Percentiles rank a stretch among this genome's conserved stretches.
phyloP scores from a whole-genome alignment of 495 filamentous ascomycete species.

The Apiosordaria backusii region DNA sequence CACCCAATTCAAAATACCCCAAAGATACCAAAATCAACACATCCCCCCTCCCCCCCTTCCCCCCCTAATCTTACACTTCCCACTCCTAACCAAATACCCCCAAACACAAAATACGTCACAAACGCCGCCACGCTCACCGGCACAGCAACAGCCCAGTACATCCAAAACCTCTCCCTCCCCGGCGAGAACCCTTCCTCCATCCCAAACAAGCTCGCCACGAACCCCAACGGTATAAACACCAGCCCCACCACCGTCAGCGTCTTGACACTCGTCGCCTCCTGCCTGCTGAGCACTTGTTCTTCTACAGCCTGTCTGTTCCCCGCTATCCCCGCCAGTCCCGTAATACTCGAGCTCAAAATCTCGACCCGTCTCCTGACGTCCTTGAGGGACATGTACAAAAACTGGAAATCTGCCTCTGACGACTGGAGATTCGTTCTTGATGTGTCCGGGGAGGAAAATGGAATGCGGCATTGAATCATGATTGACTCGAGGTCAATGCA shows the following conservation, averaged over 20 bases:
- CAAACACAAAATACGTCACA: background rate
- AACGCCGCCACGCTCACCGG: background rate
- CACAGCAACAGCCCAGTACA: background rate
- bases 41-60: background rate
- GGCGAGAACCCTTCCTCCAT: background rate
- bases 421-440: background rate
- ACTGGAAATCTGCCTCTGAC: background rate
- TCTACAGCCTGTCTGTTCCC: constrained; percentile 1
- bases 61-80: background rate
- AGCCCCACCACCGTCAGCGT: background rate
- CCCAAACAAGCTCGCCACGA: background rate
- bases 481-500: background rate
- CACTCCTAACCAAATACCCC: background rate
- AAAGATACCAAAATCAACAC: background rate
- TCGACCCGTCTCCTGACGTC: background rate
- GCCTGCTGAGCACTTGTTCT: background rate
- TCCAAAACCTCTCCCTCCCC: constrained; percentile 1
- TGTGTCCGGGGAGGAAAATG: background rate
- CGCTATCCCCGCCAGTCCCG: background rate
- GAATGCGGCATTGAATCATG: background rate
- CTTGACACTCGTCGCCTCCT: constrained; percentile 1
- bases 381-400: background rate
- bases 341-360: background rate
- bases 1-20: background rate
- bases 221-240: background rate